Base-by-base conservation (phyloP, 2,329 filamentous ascomycete genomes). In the Neopestalotiopsis sp. region DNA sequence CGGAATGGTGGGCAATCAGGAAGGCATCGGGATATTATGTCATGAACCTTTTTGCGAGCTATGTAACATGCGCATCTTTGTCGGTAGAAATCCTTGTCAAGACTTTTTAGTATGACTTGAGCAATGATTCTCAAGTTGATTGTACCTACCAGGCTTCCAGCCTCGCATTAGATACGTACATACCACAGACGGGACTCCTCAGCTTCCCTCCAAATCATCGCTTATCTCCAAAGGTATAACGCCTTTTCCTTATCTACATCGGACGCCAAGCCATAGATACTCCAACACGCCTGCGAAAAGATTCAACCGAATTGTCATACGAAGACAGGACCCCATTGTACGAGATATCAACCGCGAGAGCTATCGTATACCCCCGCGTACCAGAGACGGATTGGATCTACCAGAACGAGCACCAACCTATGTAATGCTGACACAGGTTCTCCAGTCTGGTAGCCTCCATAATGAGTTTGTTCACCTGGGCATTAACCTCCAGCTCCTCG, bases 401-500 rank as follows among this genome's bases (percentile, higher is more conserved):
- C 95, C 95, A 98, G 87, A 98, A 98, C 82, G 94, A 97, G 83
- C 95, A 98, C 95, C 95, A 98, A 72, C 96, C 96, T 75, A 98
- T 97, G 80, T 98, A 99, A 84, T 98, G 96, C 85, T 98, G 96
- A 79, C 96, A 99, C 71, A 99, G 85, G 80, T 98, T 98, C 87
- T 98, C 96, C 75, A 98, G 86, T 78, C 96, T 98, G 6, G 96
- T 99, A 28, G 96, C 96, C 84, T 99, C 95, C 71, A 92, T 91
- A 75, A 99, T 92, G 76, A 99, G 84, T 80, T 97, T 95, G 81
- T 97, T 95, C 5, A 99, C 97, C 82, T 99, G 96, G 71, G 90
- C 90, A 68, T 93, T 90, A 28, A 97, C 91, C 69, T 91, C 91
- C 71, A 99, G 86, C 82, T 98, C 95, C 76, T 97, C 92, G 61